Base-by-base conservation (phyloP, 495 filamentous ascomycete species). In the Aspergillus affinis region DNA sequence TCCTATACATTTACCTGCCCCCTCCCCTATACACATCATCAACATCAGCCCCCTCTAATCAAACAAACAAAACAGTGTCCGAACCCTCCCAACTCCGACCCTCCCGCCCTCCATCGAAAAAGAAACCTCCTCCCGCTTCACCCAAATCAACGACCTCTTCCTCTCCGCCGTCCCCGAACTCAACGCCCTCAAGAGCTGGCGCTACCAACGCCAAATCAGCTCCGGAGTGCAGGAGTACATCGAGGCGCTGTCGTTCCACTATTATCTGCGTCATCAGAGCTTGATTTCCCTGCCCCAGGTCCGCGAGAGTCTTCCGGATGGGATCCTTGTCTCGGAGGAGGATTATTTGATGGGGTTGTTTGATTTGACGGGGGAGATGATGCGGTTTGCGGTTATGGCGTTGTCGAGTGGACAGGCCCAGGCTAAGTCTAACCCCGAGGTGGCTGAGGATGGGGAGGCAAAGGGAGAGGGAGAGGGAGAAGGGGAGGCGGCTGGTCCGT, bases 281-380 rank as follows among this genome's bases (percentile, higher is more conserved):
- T 78, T 98, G 19, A 85, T 98, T 54, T 82, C 86, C 0, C 79
- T 83, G 20, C 72, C 80, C 0, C 83, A 89, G 58, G 85, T 90
- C 0, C 66, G 36, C 6, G 68, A 67, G 0, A 65, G 74, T 3
- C 67, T 95, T 5, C 81, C 82, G 0, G 68, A 66, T 0, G 78
- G 77, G 8, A 78, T 97, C 46, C 66, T 90, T n/a, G 64, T 82
- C 20, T 90, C 90, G 5, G 81, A 84, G 26, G 86, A 93, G 9
- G 94, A 98, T 71, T 98, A 96, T 69, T 65, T 97, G 26, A 88
- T 95, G 60, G 94, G 95, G 6, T 75, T 98, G 8, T 97, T 96
- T 64, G 94, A 98, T 72, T 79, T 97, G 51, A 88, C 89, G 0
- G 94, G 94, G 10, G 94, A 98, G 73, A 81, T 98, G 76, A 98